Evolutionary conservation across 805 yeast species (phyloP), one percentile per base, ranked within the genome.

Genomic region (Cyberlindnera petersonii): DNA sequence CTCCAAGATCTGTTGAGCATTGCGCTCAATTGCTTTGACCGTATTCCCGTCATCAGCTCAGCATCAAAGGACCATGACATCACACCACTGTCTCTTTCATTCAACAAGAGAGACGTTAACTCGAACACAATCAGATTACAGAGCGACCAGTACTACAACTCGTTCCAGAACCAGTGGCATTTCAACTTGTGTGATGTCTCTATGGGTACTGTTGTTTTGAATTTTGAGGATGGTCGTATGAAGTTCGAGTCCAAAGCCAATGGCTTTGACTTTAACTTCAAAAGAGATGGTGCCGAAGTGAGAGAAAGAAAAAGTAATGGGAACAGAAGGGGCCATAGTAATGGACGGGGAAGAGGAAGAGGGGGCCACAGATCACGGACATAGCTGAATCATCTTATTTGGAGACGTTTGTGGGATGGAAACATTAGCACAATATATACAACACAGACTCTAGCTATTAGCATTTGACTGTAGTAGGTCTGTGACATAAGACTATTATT

Each of bases 141-240:
- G 40, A 79, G 79, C 55, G 86, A 82, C 52, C 61, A 72, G 27
- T 76, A 79, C 48, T 75, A 77, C 54, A 66, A 74, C 13, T 77
- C 87, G 1, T 82, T 79, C 59, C 80, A 79, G 53, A 79, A 79
- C 51, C 68, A 80, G 41, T 84, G 94, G 94, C 86, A 84, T 58
- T 79, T 79, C 58, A 82, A 82, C 50, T 63, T 84, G 31, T 75
- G 87, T 50, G 91, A 83, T 54, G 69, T 69, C 21, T 59, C 66
- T 18, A 62, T 66, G 47, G 87, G 83, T 6, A 58, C 62, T 35
- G 63, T 79, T 37, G 59, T 65, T 33, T 61, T 75, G 40, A 64
- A 63, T 38, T 63, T 66, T 42, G 63, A 54, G 11, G 63, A 68
- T 37, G 77, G 82, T 3, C 59, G 66, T 35, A 63, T 82, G 39